Evolutionary conservation across 2,329 filamentous ascomycete genomes (phyloP), one percentile per base, ranked within the genome.

Genomic region (Colletotrichum sp.): DNA sequence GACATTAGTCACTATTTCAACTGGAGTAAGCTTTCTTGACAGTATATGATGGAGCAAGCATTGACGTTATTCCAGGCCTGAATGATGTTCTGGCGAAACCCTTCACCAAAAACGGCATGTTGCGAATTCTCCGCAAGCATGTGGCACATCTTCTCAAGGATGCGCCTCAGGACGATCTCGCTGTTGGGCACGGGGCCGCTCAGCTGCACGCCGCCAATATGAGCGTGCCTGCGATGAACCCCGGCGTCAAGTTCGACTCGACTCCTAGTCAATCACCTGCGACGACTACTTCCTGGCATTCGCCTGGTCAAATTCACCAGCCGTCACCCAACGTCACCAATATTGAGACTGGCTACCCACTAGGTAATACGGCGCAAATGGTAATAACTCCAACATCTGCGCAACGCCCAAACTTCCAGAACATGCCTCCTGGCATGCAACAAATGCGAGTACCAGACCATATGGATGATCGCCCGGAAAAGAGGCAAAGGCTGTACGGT

Each of bases 11-110:
- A 97, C 86, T 99, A 99, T 82, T 98, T 98, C 86, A 89, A 87
- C 93, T 83, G 29, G 58, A 71, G 71, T 78, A 79, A 76, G 65
- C 65, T 21, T 13, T 12, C 47, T n/a, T 15, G 29, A 12, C 7
- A 21, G 24, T 33, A 27, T 33, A 29, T 11, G n/a, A 7, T 62
- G 12, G 36, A 8, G 12, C 61, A 55, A 16, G 38, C 58, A 57
- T 65, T 79, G 51, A 78, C 66, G 21, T 6, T 31, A 5, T 54
- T n/a, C 8, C 78, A 98, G 96, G 96, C 57, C 98, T 99, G 96
- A 97, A 98, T 80, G 97, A 98, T 80, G 96, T 99, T 21, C 86
- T 99, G 74, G 96, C 97, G 0, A 99, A 99, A 81, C 97, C 97
- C 0, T 99, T 99, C 82, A 99, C 97, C 6, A 93, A 94, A 79